These are phyloP conservation scores for Gyromitra esculenta DNA, from an alignment of 2,329 filamentous ascomycete species.

Conservation along the genomic window DNA sequence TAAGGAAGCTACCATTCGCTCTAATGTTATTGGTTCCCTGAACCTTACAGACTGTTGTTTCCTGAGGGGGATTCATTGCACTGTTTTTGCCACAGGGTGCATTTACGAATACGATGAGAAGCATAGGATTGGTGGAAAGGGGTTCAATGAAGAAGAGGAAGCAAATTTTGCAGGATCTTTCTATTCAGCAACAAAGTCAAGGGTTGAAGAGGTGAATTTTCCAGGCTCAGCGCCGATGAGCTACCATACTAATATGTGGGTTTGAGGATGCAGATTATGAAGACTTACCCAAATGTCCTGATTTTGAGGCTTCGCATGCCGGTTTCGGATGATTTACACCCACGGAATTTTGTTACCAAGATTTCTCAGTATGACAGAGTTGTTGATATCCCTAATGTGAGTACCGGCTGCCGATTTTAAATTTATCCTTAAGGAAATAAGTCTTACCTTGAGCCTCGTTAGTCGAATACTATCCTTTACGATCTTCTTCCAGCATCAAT, in stretches of 20 bases:
- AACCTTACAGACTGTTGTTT: conserved; percentile 72
- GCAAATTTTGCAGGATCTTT: conserved; percentile 75
- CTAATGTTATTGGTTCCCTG: conserved; percentile 73
- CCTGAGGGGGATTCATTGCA: conserved; percentile 69
- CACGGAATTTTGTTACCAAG: conserved; percentile 75
- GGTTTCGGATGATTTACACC: conserved; percentile 73
- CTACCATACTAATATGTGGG: conserved; percentile 17
- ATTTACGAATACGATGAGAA: conserved; percentile 72
- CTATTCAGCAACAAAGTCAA: conserved; percentile 74
- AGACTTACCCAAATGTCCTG: conserved; percentile 70
- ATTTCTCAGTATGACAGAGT: conserved; percentile 72
- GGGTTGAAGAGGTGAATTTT: conserved; percentile 69
- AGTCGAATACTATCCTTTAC: conserved; percentile 71
- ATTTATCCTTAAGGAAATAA: background rate
- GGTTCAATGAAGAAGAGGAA: conserved; percentile 70
- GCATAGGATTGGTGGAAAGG: conserved; percentile 70
- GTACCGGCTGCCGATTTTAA: background rate
- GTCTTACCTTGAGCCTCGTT: background rate
- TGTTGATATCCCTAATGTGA: conserved; percentile 72
- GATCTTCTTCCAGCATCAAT: conserved; percentile 72
- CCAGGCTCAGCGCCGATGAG: background rate
- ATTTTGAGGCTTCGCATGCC: conserved; percentile 76
- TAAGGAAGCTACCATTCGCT: conserved; percentile 73
- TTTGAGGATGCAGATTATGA: conserved; percentile 65
- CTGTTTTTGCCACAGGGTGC: conserved; percentile 74